Evolutionary conservation across 768 basidiomycete species (phyloP), one percentile per base, ranked within the genome.

Genomic region (Termitomyces sp.): DNA sequence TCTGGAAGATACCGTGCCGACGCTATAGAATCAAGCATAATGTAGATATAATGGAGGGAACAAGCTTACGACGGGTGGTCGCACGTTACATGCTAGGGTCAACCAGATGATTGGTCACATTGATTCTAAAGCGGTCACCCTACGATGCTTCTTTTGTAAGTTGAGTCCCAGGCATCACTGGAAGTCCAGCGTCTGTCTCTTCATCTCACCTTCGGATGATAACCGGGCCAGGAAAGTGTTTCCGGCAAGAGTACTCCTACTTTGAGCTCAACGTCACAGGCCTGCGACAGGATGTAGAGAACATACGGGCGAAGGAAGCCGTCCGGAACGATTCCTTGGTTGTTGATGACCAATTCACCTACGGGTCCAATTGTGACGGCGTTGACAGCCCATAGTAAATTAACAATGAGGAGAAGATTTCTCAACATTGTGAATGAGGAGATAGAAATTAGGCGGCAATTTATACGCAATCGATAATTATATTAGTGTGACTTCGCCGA

Each of bases 1-100:
- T 56, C 37, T 56, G 55, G 15, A 37, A 72, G 44, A 80, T 62
- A 5, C 78, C 78, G 51, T 80, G 79, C 75, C 75, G 78, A 59
- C 79, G 77, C 66, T 67, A 33, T 20, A 18, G 12, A 49, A 1
- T 39, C 18, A 8, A 50, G 5, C 18, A 24, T 18, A 45, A 22
- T 26, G 31, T 5, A 29, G 5, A n/a, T 54, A 9, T 5, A 6
- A 46, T 15, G 8, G 9, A n/a, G 18, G 5, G 6, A 20, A n/a
- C 20, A 28, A 46, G 28, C 50, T 57, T 18, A 51, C 56, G 18
- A 57, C n/a, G 15, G n/a, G 56, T 56, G 20, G 56, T 57, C 13
- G 56, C 50, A 52, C 56, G 56, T 37, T 41, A 37, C 49, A 57
- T 46, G 36, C 50, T 57, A 1, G 49, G 41, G 56, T 57, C 56